A percentile compares a stretch with the other conserved stretches of the same genome.
phyloP scores from a whole-genome alignment of 1,139 yeast genomes.

The Hyphopichia buzzinii region DNA sequence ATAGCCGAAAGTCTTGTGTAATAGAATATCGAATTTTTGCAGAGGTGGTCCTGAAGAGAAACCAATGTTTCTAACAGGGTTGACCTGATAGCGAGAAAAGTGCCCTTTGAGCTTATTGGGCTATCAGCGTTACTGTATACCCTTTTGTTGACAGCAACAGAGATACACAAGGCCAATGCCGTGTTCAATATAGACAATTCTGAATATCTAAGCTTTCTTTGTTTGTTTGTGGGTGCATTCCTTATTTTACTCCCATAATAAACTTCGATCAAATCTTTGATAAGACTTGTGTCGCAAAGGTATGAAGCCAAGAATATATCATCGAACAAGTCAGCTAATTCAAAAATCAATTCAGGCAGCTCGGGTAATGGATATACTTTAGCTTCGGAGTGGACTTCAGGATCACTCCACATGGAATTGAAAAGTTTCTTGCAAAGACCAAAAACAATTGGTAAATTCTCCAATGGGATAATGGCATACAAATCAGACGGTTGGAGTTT shows the following conservation, averaged over 20 bases:
- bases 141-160: constrained; percentile 10
- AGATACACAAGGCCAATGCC: constrained; percentile 25
- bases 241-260: constrained; percentile 3
- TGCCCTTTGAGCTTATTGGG: background rate
- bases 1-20: constrained; percentile 47
- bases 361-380: background rate
- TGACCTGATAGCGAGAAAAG: constrained; percentile 1
- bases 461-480: constrained; percentile 1
- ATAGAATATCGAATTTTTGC: constrained; percentile 43
- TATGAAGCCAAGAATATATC: constrained; percentile 4
- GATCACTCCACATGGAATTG: constrained; percentile 7
- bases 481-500: constrained; percentile 1
- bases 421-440: constrained; percentile 3
- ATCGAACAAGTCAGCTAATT: constrained; percentile 3
- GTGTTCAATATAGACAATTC: constrained; percentile 35
- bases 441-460: constrained; percentile 3
- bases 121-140: background rate
- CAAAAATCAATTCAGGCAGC: background rate
- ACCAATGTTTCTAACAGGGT: constrained; percentile 11
- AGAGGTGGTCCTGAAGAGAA: constrained; percentile 23
- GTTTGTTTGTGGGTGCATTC: background rate
- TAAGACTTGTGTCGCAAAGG: constrained; percentile 12
- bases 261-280: constrained; percentile 11
- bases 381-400: background rate
- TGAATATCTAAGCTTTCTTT: constrained; percentile 18